Evolutionary conservation across 139 green algal genomes (phyloP).

Genomic region (Tetratostichococcus sp.): DNA sequence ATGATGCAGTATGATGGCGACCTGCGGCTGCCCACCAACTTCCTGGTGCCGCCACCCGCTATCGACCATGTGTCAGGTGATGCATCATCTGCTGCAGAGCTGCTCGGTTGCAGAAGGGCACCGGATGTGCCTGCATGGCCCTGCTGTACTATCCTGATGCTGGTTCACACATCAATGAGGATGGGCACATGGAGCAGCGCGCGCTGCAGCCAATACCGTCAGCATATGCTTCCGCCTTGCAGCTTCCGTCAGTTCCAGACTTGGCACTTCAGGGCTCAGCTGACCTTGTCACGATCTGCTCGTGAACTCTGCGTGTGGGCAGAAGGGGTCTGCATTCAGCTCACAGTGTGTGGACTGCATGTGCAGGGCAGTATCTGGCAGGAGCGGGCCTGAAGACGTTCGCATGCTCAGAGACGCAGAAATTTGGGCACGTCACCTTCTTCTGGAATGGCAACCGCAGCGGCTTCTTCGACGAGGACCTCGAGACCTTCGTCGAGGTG

Average conservation of each 20-base stretch:
- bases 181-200: too few species aligned
- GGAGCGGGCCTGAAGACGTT: slow-evolving; percentile 84
- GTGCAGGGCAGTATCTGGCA: slow-evolving; percentile 76
- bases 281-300: too few species aligned
- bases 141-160: too few species aligned
- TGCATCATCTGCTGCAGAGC: neutral
- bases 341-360: neutral
- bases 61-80: slow-evolving; percentile 28
- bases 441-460: slow-evolving; percentile 98
- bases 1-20: slow-evolving; percentile 99
- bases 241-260: too few species aligned
- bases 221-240: too few species aligned
- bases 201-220: too few species aligned
- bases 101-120: too few species aligned
- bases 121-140: too few species aligned
- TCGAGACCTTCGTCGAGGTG: slow-evolving; percentile 89
- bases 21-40: slow-evolving; percentile 89
- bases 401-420: slow-evolving; percentile 93
- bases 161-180: too few species aligned
- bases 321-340: too few species aligned
- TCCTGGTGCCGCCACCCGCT: slow-evolving; percentile 84
- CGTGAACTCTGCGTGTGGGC: too few species aligned
- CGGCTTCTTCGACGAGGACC: slow-evolving; percentile 84
- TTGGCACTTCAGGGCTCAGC: too few species aligned
- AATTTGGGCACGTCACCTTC: slow-evolving; percentile 94